Base-by-base conservation (phyloP, 192 early-diverging fungal genomes). In the Podila epicladia region DNA sequence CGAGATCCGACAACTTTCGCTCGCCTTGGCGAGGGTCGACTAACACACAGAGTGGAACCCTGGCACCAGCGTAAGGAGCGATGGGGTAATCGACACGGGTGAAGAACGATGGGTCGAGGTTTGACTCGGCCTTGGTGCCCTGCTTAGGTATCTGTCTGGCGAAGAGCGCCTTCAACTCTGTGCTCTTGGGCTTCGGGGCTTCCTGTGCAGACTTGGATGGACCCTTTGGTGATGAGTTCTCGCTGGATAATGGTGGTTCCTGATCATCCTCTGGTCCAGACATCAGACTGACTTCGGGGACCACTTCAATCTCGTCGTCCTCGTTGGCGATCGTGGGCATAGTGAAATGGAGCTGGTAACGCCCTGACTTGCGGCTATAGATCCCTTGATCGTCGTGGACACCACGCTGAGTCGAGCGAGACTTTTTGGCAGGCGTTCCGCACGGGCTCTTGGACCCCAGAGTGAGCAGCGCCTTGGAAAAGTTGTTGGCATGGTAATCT, bases 261-360 rank as follows among this genome's bases (percentile, higher is more conserved):
- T 31, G 64, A 19, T 51, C 62, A 13, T 65, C 75, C 29, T 79
- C 75, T 9, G 62, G 49, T 49, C 51, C 77, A 32, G 77, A 73
- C 65, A 80, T 53, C 4, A 80, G 49, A 29, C 64, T 69, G 31
- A 80, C 53, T 20, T 80, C 77, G 5, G 77, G 77, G 15, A 66
- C 77, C 4, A 72, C 71, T 33, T 80, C 77, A 60, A 80, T 80
- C 45, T 80, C 77, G 20, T 80, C 77, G 22, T 80, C 77, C 22
- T 80, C 71, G 9, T 68, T 69, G 6, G 62, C 62, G 55, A 80
- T 73, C 4, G 71, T 73, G 7, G 77, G 71, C 62, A 69, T 62
- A 2, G 62, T 19, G 2, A 71, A 60, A 31, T 80, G 70, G 32
- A 73, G 66, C 20, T 69, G 53, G 26, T 59, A 80, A 3, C 53